Evolutionary conservation across 2,329 filamentous ascomycete genomes (phyloP).

Genomic region (Fusarium succisae): DNA sequence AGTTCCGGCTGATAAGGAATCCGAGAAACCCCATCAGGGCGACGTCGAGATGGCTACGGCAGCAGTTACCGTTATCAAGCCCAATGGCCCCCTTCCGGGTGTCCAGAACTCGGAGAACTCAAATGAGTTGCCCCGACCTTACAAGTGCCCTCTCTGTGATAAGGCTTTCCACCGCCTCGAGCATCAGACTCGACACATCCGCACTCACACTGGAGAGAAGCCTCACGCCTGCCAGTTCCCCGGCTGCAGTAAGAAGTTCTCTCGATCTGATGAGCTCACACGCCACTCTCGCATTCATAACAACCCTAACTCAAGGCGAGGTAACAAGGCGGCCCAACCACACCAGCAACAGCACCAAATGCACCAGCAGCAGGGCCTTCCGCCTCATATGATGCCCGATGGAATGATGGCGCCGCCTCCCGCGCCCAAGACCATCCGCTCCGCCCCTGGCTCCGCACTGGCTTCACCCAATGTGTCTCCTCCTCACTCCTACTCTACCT

Average conservation of each 20-base stretch:
- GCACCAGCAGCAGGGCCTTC: slow-evolving; percentile 51
- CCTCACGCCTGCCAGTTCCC: slow-evolving; percentile 95
- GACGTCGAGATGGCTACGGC: slow-evolving; percentile 59
- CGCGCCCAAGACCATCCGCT: slow-evolving; percentile 82
- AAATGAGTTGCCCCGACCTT: slow-evolving; percentile 87
- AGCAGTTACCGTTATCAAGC: slow-evolving; percentile 65
- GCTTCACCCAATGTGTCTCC: slow-evolving; percentile 96
- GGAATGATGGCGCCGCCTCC: slow-evolving; percentile 82
- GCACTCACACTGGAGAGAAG: slow-evolving; percentile 98
- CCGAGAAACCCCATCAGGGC: slow-evolving; percentile 44
- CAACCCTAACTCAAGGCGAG: slow-evolving; percentile 95
- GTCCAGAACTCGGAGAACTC: slow-evolving; percentile 66
- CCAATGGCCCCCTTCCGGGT: slow-evolving; percentile 69
- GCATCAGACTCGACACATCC: slow-evolving; percentile 90
- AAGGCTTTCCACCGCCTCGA: slow-evolving; percentile 98
- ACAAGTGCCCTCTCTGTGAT: slow-evolving; percentile 98
- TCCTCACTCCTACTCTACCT: slow-evolving; percentile 86
- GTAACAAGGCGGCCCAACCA: slow-evolving; percentile 76
- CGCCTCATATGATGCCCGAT: slow-evolving; percentile 60
- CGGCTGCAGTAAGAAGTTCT: slow-evolving; percentile 97
- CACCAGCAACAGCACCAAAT: slow-evolving; percentile 50
- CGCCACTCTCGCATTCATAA: slow-evolving; percentile 98
- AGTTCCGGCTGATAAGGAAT: slow-evolving; percentile 38
- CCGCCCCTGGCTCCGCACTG: slow-evolving; percentile 85
- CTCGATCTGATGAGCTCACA: slow-evolving; percentile 93